Base-by-base conservation (phyloP, 1,139 yeast species). In the Candida sp. region DNA sequence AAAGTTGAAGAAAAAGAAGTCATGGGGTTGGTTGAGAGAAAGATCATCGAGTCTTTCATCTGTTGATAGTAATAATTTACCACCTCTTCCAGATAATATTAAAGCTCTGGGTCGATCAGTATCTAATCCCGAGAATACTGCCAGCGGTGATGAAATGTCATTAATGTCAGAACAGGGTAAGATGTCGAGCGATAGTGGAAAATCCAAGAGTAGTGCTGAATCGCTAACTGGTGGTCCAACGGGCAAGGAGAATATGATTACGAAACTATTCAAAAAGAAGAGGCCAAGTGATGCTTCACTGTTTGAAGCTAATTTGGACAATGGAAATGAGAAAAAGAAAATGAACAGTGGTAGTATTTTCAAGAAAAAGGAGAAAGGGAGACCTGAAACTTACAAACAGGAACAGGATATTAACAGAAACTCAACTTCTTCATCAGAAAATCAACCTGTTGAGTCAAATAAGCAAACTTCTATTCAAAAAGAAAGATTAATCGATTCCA, bases 231-330 rank as follows among this genome's bases (percentile, higher is more conserved):
- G 39, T 21, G 39, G 49, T 7, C 36, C 43, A 5, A 30, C 44
- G 4, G 66, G 68, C 3, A 69, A 70, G 50, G 77, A 72, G 46
- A 74, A 70, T 46, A 70, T 73, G 44, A 69, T 75, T 19, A 55
- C 71, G 22, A 73, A 72, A 49, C 62, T 75, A 25, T 75, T 75
- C 63, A 73, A 70, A 55, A 68, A 72, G 57, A 73, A 70, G 49
- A 59, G 66, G 43, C 29, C 45, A 5, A 39, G 42, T 15, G 22
- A 43, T 1, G 40, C 38, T 5, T 43, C 50, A 7, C 19, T 45
- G 22, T 42, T 43, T 41, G 42, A 47, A 27, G 33, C 38, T 7
- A 51, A 40, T 9, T 49, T 49, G 8, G 56, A 60, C 9, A 70
- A 64, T 43, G 58, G 63, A 49, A 72, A 68, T 37, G 57, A 64